A percentile compares a stretch with the other conserved stretches of the same genome.
These are phyloP conservation scores for Trichoderma simmonsii DNA, from an alignment of 2,329 filamentous ascomycete species.

Conservation along the genomic window DNA sequence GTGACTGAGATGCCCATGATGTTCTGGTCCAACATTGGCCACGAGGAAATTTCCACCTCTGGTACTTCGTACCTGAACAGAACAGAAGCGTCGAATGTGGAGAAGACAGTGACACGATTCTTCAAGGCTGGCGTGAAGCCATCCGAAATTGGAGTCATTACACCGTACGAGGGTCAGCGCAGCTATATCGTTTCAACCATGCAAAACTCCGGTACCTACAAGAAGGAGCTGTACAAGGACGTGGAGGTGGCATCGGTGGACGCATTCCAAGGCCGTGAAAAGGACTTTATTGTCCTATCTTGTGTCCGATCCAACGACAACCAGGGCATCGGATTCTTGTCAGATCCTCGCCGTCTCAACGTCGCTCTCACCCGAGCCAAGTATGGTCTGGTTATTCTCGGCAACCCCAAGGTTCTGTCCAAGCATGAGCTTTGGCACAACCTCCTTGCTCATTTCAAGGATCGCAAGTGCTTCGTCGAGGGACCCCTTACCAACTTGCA, in stretches of 20 bases:
- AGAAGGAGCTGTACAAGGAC: conserved; percentile 98
- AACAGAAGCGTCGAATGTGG: conserved; percentile 93
- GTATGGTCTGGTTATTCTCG: conserved; percentile 92
- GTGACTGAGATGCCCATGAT: conserved; percentile 95
- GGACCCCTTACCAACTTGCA: conserved; percentile 95
- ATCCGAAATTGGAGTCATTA: conserved; percentile 92
- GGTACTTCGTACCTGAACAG: conserved; percentile 98
- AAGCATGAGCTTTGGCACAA: conserved; percentile 99
- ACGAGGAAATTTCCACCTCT: conserved; percentile 96
- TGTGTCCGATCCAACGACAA: conserved; percentile 99
- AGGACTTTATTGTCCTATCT: conserved; percentile 97
- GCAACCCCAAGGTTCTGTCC: conserved; percentile 94
- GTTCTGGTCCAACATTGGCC: conserved; percentile 99
- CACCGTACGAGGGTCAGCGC: conserved; percentile 95
- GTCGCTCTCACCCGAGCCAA: conserved; percentile 96
- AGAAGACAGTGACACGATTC: conserved; percentile 97
- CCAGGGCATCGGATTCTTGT: conserved; percentile 98
- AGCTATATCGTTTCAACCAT: conserved; percentile 99
- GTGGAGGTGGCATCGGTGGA: conserved; percentile 98
- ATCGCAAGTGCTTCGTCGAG: conserved; percentile 92
- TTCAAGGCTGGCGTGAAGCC: conserved; percentile 99
- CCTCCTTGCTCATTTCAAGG: conserved; percentile 92
- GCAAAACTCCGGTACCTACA: conserved; percentile 95
- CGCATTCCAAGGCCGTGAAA: conserved; percentile 97
- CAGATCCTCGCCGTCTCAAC: conserved; percentile 93